Conservation (phyloP, 495 filamentous ascomycete species). For the Rhypophila decipiens region DNA sequence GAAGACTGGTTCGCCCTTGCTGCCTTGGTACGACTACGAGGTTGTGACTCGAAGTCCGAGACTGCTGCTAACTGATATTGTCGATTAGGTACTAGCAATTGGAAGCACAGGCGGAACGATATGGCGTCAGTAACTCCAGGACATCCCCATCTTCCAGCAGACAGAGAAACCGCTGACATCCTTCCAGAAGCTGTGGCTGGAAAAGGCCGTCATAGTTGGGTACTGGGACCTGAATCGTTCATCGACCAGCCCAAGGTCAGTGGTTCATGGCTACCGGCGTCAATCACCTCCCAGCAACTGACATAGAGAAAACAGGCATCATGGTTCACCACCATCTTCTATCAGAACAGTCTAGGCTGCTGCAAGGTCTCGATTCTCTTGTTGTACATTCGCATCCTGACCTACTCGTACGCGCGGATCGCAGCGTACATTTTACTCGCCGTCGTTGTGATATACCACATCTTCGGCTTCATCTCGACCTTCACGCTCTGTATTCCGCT, state of each 20-base stretch:
- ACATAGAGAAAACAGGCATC: neutral
- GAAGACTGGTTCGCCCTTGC: slow-evolving; percentile 4
- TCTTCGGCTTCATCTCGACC: slow-evolving; percentile 4
- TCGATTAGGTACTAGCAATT: neutral
- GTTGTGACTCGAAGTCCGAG: neutral
- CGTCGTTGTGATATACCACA: slow-evolving; percentile 8
- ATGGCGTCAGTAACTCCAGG: neutral
- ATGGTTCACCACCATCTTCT: slow-evolving; percentile 3
- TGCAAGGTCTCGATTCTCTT: slow-evolving; percentile 24
- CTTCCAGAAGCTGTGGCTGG: neutral
- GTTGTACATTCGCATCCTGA: slow-evolving; percentile 20
- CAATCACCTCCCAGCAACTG: neutral
- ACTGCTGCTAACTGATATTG: neutral
- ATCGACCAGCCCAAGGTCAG: neutral
- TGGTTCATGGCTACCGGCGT: no score
- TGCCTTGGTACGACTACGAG: neutral
- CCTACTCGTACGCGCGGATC: slow-evolving; percentile 6
- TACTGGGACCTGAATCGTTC: neutral
- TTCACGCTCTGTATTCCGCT: slow-evolving; percentile 14
- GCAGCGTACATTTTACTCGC: slow-evolving; percentile 8
- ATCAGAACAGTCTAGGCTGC: slow-evolving; percentile 10
- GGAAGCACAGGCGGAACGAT: neutral
- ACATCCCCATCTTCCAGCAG: no score
- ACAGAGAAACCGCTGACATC: no score
- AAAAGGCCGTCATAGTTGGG: neutral